These are phyloP conservation scores for Escallonia herrerae DNA, from an alignment of 129 eudicot species.

Conservation along the genomic window DNA sequence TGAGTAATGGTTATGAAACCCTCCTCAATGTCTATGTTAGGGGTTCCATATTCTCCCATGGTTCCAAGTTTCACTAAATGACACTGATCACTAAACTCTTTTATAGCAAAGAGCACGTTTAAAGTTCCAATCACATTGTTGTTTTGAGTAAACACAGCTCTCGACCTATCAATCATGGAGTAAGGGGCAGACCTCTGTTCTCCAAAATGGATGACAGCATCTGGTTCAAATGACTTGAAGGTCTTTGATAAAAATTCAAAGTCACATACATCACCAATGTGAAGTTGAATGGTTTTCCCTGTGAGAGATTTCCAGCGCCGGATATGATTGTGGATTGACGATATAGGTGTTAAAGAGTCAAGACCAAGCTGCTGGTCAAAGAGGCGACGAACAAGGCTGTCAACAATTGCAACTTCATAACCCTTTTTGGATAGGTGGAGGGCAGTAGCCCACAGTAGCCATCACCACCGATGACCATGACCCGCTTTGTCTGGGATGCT, in stretches of 20 bases:
- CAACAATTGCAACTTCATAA: conserved; percentile 90
- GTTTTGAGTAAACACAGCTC: conserved; percentile 90
- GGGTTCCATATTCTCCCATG: conserved; percentile 99
- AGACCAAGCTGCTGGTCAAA: conserved; percentile 97
- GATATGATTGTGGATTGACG: conserved; percentile 84
- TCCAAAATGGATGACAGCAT: conserved; percentile 94
- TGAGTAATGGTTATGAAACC: conserved; percentile 90
- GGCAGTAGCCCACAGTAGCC: conserved; percentile 99
- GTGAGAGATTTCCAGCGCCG: conserved; percentile 85
- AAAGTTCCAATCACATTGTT: conserved; percentile 95
- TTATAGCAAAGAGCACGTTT: conserved; percentile 92
- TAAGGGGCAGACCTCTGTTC: conserved; percentile 98
- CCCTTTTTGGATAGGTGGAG: conserved; percentile 87
- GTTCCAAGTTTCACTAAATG: conserved; percentile 96
- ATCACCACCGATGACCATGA: conserved; percentile 98
- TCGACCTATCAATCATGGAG: conserved; percentile 95
- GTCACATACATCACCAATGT: conserved; percentile 89
- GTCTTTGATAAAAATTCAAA: conserved; percentile 87
- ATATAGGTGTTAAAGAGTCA: conserved; percentile 86
- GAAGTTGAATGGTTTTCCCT: conserved; percentile 59
- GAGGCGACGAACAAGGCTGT: conserved; percentile 86
- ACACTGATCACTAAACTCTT: conserved; percentile 87
- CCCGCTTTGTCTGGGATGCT: conserved; percentile 48
- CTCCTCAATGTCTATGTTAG: conserved; percentile 95
- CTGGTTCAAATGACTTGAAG: conserved; percentile 80